Conservation (phyloP, 1,284 basidiomycete genomes). For the Schizophyllum amplum region DNA sequence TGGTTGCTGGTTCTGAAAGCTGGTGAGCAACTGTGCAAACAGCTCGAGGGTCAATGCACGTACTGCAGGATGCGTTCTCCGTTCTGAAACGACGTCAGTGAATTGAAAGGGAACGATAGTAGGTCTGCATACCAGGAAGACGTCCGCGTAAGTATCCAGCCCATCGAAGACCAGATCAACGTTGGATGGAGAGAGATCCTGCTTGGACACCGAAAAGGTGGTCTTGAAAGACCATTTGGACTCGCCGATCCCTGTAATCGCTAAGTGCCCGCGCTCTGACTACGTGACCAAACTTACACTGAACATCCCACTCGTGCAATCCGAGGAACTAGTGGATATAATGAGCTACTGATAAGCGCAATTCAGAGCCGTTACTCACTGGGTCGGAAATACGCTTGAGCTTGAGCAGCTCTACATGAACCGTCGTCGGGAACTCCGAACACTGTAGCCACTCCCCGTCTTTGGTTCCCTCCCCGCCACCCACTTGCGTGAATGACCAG, state of each 20-base stretch:
- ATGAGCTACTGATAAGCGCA: constrained; percentile 5
- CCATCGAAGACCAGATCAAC: constrained; percentile 82
- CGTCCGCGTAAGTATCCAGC: constrained; percentile 75
- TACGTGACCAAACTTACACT: constrained; percentile 40
- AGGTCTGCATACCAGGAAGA: constrained; percentile 44
- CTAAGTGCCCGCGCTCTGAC: not conserved
- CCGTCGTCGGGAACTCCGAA: constrained; percentile 68
- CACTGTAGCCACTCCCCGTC: constrained; percentile 60
- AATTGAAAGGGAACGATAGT: not conserved
- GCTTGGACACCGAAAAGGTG: constrained; percentile 43
- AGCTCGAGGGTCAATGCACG: constrained; percentile 13
- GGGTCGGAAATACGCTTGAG: constrained; percentile 73
- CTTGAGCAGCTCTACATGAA: constrained; percentile 78
- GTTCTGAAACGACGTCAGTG: constrained; percentile 41
- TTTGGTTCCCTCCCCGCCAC: constrained; percentile 49
- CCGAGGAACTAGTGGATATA: constrained; percentile 48
- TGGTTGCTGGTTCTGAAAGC: constrained; percentile 60
- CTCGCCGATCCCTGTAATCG: constrained; percentile 73
- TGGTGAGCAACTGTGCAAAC: not conserved
- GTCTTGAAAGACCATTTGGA: constrained; percentile 80
- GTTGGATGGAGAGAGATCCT: constrained; percentile 38
- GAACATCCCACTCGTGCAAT: constrained; percentile 80
- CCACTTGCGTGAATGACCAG: constrained; percentile 64
- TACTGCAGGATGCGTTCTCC: constrained; percentile 57
- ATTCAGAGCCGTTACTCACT: constrained; percentile 30